A percentile compares a stretch with the other conserved stretches of the same genome.
Conservation (phyloP, 768 basidiomycete species). For the Lentinula sp. region DNA sequence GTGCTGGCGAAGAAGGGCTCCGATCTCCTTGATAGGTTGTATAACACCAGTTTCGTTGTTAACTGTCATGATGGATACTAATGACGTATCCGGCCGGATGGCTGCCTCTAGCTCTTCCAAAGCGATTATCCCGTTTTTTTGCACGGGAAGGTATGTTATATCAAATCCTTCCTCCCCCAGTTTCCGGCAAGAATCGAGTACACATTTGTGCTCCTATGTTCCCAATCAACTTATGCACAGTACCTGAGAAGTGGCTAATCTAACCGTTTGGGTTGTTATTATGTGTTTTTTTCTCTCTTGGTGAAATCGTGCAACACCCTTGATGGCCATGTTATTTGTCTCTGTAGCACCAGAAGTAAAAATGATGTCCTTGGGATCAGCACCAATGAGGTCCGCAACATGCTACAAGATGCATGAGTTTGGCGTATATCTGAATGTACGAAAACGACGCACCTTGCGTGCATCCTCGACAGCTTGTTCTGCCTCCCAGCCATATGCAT, state of each 20-base stretch:
- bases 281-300: constrained; percentile 91
- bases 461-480: constrained; percentile 92
- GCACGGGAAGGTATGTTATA: constrained; percentile 94
- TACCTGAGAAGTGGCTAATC: constrained; percentile 17
- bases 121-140: constrained; percentile 76
- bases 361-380: constrained; percentile 90
- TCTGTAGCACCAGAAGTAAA: constrained; percentile 99
- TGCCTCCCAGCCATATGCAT: constrained; percentile 99
- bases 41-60: constrained; percentile 99
- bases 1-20: constrained; percentile 77
- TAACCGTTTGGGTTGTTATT: constrained; percentile 90
- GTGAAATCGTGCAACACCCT: constrained; percentile 94
- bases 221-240: background rate
- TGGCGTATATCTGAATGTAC: background rate
- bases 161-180: constrained; percentile 97
- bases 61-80: constrained; percentile 98
- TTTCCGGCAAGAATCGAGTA: constrained; percentile 94
- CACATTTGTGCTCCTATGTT: constrained; percentile 95
- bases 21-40: constrained; percentile 95
- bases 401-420: constrained; percentile 43
- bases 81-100: constrained; percentile 86
- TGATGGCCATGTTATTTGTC: constrained; percentile 95
- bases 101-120: constrained; percentile 77
- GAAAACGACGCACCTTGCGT: constrained; percentile 51
- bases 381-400: constrained; percentile 88